These are phyloP conservation scores for Osmozyma mogii DNA, from an alignment of 805 yeast species.

Conservation along the genomic window DNA sequence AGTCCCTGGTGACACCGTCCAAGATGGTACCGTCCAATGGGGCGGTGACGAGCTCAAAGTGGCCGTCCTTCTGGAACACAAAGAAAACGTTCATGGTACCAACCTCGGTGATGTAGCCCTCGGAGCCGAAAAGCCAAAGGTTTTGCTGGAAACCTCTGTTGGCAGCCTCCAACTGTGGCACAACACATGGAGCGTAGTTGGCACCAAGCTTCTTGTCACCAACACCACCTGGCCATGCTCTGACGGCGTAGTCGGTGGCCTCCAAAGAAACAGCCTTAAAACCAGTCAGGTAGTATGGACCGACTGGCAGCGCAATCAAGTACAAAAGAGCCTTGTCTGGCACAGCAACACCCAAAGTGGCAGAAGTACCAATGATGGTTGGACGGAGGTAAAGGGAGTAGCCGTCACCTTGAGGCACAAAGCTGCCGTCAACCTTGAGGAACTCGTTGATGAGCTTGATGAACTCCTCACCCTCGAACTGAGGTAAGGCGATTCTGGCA, in stretches of 20 bases:
- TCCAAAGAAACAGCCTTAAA: conserved; percentile 92
- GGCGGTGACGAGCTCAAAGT: conserved; percentile 88
- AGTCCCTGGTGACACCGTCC: conserved; percentile 95
- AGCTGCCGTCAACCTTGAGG: conserved; percentile 62
- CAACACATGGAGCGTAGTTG: conserved; percentile 92
- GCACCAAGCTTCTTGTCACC: conserved; percentile 97
- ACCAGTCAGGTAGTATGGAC: conserved; percentile 89
- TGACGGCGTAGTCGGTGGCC: conserved; percentile 91
- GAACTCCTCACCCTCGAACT: conserved; percentile 72
- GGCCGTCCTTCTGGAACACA: conserved; percentile 72
- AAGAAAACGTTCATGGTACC: conserved; percentile 97
- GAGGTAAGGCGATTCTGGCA: conserved; percentile 81
- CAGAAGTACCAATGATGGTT: conserved; percentile 87
- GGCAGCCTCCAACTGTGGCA: conserved; percentile 88
- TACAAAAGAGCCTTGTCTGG: conserved; percentile 78
- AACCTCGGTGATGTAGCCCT: conserved; percentile 83
- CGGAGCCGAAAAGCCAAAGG: conserved; percentile 92
- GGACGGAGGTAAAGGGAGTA: conserved; percentile 92
- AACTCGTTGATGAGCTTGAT: conserved; percentile 69
- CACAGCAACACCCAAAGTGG: conserved; percentile 76
- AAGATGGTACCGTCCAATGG: conserved; percentile 96
- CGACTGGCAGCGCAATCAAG: conserved; percentile 92
- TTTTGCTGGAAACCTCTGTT: conserved; percentile 90
- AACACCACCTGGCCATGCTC: conserved; percentile 99
- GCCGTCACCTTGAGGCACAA: conserved; percentile 82